A percentile compares a stretch with the other conserved stretches of the same genome.
Evolutionary conservation across 345 rosid species (phyloP).

Genomic region (Angophora floribunda): DNA sequence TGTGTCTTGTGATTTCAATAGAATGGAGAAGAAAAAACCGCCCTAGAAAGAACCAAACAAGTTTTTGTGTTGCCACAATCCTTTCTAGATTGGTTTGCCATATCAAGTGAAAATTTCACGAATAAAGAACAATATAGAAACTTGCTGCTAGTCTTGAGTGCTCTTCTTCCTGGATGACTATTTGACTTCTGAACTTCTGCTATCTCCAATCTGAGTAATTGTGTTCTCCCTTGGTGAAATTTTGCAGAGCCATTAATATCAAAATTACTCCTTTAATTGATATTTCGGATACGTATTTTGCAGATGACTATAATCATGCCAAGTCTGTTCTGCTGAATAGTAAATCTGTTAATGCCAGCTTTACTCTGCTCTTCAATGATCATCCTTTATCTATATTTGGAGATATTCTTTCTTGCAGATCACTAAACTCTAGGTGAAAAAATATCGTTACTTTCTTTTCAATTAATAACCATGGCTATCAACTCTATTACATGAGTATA

Average conservation of each 20-base stretch:
- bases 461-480: not conserved
- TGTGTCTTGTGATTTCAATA: not conserved
- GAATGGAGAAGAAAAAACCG: not conserved
- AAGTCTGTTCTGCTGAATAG: not conserved
- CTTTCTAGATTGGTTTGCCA: not conserved
- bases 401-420: not conserved
- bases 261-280: not conserved
- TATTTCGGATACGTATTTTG: not conserved
- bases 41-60: not conserved
- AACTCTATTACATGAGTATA: not conserved
- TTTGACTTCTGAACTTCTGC: not conserved
- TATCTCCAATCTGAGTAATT: not conserved
- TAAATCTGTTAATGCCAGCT: not conserved
- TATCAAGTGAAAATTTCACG: not conserved
- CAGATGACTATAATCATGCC: not conserved
- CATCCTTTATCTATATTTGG: not conserved
- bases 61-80: not conserved
- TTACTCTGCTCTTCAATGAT: not conserved
- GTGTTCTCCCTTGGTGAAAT: not conserved
- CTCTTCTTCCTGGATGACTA: not conserved
- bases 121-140: not conserved
- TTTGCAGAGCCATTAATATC: not conserved
- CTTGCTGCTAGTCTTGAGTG: not conserved
- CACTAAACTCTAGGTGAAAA: not conserved
- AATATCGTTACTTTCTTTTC: not conserved